Evolutionary conservation across 2,329 filamentous ascomycete species (phyloP).

Genomic region (Pseudogymnoascus sp.): DNA sequence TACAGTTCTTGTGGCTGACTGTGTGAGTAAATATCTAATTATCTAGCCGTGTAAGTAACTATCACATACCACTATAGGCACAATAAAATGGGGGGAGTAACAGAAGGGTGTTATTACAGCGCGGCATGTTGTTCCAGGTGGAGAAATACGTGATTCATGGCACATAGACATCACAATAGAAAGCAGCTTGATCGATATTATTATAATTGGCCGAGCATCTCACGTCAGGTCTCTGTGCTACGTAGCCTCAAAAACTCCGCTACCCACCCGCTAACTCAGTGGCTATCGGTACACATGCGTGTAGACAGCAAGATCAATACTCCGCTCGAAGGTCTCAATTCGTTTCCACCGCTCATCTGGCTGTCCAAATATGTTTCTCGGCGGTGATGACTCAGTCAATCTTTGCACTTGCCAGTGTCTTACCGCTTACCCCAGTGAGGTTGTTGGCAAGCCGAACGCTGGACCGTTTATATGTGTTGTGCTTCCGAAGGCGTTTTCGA

Average conservation of each 20-base stretch:
- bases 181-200: background rate
- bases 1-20: background rate
- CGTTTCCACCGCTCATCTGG: background rate
- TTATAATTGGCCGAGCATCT: background rate
- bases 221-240: background rate
- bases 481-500: conserved; percentile 78
- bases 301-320: background rate
- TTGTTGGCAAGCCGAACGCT: conserved; percentile 74
- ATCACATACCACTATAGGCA: background rate
- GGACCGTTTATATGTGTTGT: conserved; percentile 69
- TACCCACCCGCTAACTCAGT: background rate
- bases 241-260: background rate
- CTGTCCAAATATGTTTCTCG: background rate
- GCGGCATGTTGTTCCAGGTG: no score
- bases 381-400: conserved; percentile 45
- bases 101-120: no score
- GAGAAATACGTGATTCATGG: background rate
- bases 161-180: background rate
- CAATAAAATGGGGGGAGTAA: background rate
- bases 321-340: background rate
- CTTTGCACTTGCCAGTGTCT: conserved; percentile 63
- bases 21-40: background rate
- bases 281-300: background rate
- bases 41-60: background rate
- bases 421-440: conserved; percentile 59